Evolutionary conservation across 78 protist genomes (phyloP).

Genomic region (Guillardia theta): DNA sequence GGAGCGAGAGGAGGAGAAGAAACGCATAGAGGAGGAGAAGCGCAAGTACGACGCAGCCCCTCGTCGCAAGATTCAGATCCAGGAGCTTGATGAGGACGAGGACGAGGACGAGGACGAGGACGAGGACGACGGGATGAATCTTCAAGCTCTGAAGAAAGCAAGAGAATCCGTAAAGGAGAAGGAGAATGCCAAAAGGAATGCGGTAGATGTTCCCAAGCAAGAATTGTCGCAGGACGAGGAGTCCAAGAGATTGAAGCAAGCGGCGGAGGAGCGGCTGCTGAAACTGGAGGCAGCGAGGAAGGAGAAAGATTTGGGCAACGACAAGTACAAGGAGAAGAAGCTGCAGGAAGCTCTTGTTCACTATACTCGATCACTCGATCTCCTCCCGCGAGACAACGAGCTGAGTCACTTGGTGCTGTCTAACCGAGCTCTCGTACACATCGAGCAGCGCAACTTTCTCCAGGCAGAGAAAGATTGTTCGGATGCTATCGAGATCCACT

Average conservation of each 20-base stretch:
- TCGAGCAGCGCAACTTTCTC: neutral
- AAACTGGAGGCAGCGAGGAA: neutral
- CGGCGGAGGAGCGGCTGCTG: neutral
- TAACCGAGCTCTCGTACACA: slow-evolving; percentile 4
- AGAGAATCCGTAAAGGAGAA: neutral
- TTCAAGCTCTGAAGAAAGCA: neutral
- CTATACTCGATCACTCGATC: neutral
- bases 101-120: slow-evolving; percentile 7
- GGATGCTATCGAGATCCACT: neutral
- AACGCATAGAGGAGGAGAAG: neutral
- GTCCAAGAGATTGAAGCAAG: neutral
- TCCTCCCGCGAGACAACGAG: neutral
- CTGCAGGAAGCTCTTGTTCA: neutral
- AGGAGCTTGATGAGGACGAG: neutral
- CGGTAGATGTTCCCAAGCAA: neutral
- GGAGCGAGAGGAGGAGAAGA: neutral
- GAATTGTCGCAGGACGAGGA: neutral
- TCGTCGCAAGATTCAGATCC: neutral
- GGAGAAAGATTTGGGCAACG: neutral
- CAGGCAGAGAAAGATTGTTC: neutral
- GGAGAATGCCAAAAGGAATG: neutral
- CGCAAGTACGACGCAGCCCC: slow-evolving; percentile 8
- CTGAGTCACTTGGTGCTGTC: neutral
- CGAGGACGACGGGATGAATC: neutral
- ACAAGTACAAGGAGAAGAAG: neutral